A percentile compares a stretch with the other conserved stretches of the same genome.
Conservation (phyloP, 352 stramenopile genomes). For the Pelagophyceae sp. region DNA sequence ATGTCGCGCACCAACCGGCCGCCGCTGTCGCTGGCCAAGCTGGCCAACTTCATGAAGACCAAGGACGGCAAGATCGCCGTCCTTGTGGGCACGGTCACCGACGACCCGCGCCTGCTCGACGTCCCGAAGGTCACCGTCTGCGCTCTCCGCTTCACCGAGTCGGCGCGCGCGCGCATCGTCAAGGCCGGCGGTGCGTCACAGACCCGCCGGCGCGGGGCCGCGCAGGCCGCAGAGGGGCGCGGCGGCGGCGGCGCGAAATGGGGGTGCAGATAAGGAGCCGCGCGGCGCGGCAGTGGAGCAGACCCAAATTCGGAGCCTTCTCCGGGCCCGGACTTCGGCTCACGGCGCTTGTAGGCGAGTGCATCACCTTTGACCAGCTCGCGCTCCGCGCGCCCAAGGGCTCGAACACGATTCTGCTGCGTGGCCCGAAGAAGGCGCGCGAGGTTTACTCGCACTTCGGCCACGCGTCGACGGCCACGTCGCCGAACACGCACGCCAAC, state of each 20-base stretch:
- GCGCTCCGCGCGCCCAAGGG: conserved; percentile 92
- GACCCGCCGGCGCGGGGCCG: conserved; percentile 53
- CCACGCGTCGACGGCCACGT: conserved; percentile 73
- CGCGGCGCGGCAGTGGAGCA: too few relatives aligned
- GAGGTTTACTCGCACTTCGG: conserved; percentile 97
- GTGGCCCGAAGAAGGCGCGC: conserved; percentile 89
- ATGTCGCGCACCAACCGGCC: conserved; percentile 98
- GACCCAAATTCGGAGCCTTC: too few relatives aligned
- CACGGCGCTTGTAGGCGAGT: conserved; percentile 76
- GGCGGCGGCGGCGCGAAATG: too few relatives aligned
- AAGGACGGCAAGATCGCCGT: conserved; percentile 98
- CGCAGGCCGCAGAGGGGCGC: too few relatives aligned
- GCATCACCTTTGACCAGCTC: conserved; percentile 98
- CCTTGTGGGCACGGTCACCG: conserved; percentile 94
- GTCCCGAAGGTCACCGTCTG: conserved; percentile 90
- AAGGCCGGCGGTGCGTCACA: conserved; percentile 67
- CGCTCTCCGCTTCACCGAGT: conserved; percentile 95
- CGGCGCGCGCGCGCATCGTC: conserved; percentile 89
- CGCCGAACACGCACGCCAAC: conserved; percentile 92
- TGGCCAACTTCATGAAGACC: conserved; percentile 94
- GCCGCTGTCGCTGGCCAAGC: conserved; percentile 86
- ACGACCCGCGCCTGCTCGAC: conserved; percentile 94
- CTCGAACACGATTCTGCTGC: conserved; percentile 94
- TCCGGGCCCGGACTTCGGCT: too few relatives aligned
- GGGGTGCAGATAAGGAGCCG: too few relatives aligned